Evolutionary conservation across 2,329 filamentous ascomycete species (phyloP).

Genomic region (Neoascochyta sp.): DNA sequence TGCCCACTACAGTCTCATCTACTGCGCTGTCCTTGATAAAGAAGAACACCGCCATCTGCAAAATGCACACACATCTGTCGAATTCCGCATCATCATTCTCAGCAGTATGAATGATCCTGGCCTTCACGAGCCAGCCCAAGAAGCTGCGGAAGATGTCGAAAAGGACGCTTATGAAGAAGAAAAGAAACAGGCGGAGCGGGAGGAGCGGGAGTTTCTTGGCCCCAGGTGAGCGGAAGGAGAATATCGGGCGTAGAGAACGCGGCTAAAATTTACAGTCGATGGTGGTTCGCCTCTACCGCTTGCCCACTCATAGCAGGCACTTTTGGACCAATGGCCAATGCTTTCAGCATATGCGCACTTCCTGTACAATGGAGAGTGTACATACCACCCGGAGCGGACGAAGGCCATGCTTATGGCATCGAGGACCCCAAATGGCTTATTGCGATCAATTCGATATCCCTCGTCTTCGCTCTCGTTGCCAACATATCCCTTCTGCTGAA

Average conservation of each 20-base stretch:
- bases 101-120: constrained; percentile 49
- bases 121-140: constrained; percentile 48
- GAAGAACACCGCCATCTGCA: neutral
- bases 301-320: constrained; percentile 56
- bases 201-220: constrained; percentile 44
- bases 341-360: constrained; percentile 55
- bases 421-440: constrained; percentile 54
- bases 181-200: constrained; percentile 36
- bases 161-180: constrained; percentile 30
- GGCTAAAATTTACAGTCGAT: constrained; percentile 41
- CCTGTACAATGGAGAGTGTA: constrained; percentile 55
- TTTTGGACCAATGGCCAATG: constrained; percentile 54
- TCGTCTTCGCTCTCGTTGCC: constrained; percentile 52
- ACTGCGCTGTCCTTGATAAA: neutral
- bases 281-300: constrained; percentile 61
- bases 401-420: constrained; percentile 46
- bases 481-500: constrained; percentile 56
- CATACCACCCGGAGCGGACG: constrained; percentile 45
- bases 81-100: no score
- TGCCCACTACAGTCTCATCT: neutral
- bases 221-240: constrained; percentile 35
- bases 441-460: constrained; percentile 54
- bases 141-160: constrained; percentile 47
- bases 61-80: neutral
- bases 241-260: neutral